Conservation (phyloP, 2,329 filamentous ascomycete species). For the Penicillium sp. region DNA sequence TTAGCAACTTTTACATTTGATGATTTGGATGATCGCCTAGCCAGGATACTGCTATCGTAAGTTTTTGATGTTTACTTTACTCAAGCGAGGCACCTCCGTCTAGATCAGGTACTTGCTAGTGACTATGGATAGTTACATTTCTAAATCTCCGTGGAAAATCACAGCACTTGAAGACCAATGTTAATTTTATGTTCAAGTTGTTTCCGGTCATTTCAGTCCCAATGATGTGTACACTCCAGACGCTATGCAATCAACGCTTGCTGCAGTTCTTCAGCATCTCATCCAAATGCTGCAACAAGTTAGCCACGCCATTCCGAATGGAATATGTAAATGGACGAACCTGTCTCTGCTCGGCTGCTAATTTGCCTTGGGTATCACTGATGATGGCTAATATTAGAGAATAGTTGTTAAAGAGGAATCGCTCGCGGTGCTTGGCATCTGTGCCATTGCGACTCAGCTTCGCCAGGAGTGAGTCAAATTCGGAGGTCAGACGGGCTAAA, state of each 20-base stretch:
- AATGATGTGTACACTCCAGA: slow-evolving; percentile 10
- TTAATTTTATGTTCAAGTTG: slow-evolving; percentile 8
- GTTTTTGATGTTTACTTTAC: no score
- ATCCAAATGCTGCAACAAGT: slow-evolving; percentile 34
- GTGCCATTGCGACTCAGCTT: slow-evolving; percentile 70
- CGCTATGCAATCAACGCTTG: slow-evolving; percentile 24
- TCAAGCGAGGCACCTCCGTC: no score
- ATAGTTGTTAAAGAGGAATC: slow-evolving; percentile 95
- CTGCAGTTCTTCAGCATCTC: slow-evolving; percentile 36
- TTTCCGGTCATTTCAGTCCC: no score
- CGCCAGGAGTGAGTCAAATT: slow-evolving; percentile 76
- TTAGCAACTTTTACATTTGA: no score
- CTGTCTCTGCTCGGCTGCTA: slow-evolving; percentile 62
- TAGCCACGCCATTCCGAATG: not conserved
- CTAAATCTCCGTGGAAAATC: no score
- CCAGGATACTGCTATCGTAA: no score
- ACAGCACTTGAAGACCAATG: no score
- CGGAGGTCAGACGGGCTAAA: slow-evolving; percentile 66
- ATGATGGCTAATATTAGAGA: slow-evolving; percentile 91
- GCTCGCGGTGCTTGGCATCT: slow-evolving; percentile 72
- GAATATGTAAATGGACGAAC: slow-evolving; percentile 23
- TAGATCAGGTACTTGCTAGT: no score
- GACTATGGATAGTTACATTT: no score
- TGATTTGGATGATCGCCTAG: no score
- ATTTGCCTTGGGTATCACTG: slow-evolving; percentile 49